Evolutionary conservation across 805 yeast species (phyloP), one percentile per base, ranked within the genome.

Genomic region (Ogataea ganodermae): DNA sequence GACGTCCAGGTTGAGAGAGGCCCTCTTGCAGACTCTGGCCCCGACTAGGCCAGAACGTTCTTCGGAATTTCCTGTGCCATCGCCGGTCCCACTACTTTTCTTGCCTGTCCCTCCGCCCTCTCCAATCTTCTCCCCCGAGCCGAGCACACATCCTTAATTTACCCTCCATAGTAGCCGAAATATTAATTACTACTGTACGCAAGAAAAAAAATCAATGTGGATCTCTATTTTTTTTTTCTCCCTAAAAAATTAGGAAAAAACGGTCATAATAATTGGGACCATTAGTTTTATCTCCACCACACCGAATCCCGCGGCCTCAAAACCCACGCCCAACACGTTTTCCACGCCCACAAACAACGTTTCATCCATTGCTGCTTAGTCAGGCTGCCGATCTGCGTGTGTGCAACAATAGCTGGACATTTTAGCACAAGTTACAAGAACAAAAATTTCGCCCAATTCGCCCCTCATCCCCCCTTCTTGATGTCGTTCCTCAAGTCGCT

Each of bases 401-500:
- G 16, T 16, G 7, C 33, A 8, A n/a, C 17, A 27, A n/a, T 22
- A 22, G 8, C 6, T 8, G 8, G 8, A 22, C 24, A 22, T 6
- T 8, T 6, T 6, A 8, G 8, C 24, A 7, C 13, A 27, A 27
- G 6, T 27, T 27, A n/a, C 6, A 12, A 12, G 12, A 27, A 31
- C 6, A 32, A 40, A 31, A 31, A 17, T 28, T 28, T 27, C 37
- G 21, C 35, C 22, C 4, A 16, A 6, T 10, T 21, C 28, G 8
- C 28, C 21, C 14, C 27, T 10, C 20, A 12, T 20, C 39, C 26
- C 35, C 20, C 42, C 18, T 38, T 9, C 26, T 27, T 17, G 32
- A 53, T 53, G 59, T 46, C 59, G n/a, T 42, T 58, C 17, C 48
- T 57, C 21, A 53, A 59, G 35, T 42, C 53, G 12, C 45, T 58